Percentiles rank a stretch among this genome's conserved stretches.
These are phyloP conservation scores for Conticribra guillardii DNA, from an alignment of 108 stramenopile species.

Conservation along the genomic window DNA sequence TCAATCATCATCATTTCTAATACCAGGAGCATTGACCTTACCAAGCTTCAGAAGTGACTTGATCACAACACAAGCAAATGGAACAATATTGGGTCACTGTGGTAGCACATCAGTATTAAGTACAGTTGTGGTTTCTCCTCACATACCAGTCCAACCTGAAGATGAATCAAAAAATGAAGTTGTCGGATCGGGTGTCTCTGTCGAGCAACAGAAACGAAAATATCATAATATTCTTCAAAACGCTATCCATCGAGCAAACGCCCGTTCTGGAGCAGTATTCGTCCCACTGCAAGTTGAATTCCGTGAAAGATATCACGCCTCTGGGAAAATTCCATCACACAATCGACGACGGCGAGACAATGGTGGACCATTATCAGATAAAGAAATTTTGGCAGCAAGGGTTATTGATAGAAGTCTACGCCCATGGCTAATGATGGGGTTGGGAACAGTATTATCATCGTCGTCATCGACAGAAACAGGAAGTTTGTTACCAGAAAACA, in stretches of 20 bases:
- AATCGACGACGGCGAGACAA: constrained; percentile 58
- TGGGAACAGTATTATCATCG: constrained; percentile 6
- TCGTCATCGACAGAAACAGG: neutral
- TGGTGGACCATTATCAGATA: constrained; percentile 41
- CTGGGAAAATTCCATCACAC: constrained; percentile 61
- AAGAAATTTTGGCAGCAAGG: constrained; percentile 63
- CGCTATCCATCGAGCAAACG: constrained; percentile 15
- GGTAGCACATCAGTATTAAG: neutral
- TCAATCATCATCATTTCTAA: too few species aligned
- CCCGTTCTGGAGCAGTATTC: constrained; percentile 28
- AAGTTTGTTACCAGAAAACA: constrained; percentile 22
- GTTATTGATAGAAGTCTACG: constrained; percentile 72
- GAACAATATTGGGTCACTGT: neutral
- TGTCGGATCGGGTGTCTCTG: neutral
- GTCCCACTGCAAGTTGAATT: constrained; percentile 65
- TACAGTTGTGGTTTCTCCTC: neutral
- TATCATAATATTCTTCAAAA: neutral
- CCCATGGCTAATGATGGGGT: constrained; percentile 50
- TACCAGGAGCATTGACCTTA: neutral
- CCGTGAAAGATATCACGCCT: constrained; percentile 67
- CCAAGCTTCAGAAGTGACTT: neutral
- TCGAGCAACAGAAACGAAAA: neutral
- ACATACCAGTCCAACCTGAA: neutral
- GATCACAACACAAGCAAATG: neutral
- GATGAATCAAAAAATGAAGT: neutral